Evolutionary conservation across 1,284 basidiomycete species (phyloP).

Genomic region (Cutaneotrichosporon sp.): DNA sequence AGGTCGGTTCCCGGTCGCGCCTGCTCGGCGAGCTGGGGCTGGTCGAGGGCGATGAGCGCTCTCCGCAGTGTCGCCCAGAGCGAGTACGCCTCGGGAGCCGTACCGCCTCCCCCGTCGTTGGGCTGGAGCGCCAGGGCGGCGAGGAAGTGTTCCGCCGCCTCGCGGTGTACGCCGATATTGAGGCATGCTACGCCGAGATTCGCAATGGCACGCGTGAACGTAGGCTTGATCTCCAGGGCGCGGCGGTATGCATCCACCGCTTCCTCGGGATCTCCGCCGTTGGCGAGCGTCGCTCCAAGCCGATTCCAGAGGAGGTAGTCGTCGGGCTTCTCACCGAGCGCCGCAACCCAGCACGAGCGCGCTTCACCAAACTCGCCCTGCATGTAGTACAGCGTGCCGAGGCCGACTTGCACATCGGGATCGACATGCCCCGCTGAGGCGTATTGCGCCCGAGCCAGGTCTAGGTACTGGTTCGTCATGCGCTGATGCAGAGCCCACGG

Average conservation of each 20-base stretch:
- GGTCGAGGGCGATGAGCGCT: constrained; percentile 69
- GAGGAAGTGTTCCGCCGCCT: constrained; percentile 95
- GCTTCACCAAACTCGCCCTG: constrained; percentile 51
- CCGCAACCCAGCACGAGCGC: constrained; percentile 87
- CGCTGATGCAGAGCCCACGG: constrained; percentile 83
- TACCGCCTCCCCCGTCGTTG: constrained; percentile 36
- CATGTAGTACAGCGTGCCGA: constrained; percentile 93
- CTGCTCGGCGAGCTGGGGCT: constrained; percentile 58
- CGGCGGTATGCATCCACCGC: constrained; percentile 92
- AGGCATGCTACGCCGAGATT: constrained; percentile 96
- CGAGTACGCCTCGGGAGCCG: constrained; percentile 58
- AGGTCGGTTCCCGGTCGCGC: constrained; percentile 60
- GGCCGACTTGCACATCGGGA: constrained; percentile 87
- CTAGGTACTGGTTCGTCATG: constrained; percentile 79
- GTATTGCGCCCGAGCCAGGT: constrained; percentile 78
- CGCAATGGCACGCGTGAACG: constrained; percentile 95
- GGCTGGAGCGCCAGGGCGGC: constrained; percentile 82
- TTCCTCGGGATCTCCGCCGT: constrained; percentile 91
- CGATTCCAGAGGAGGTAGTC: constrained; percentile 98
- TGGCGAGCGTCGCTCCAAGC: constrained; percentile 90
- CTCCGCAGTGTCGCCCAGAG: constrained; percentile 91
- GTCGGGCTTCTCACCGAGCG: constrained; percentile 72
- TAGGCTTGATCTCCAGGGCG: constrained; percentile 88
- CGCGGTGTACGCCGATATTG: constrained; percentile 92
- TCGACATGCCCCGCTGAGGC: constrained; percentile 67